Evolutionary conservation across 225 moss, liverwort and hornwort species (phyloP).

Genomic region (Physcomitrium patens): DNA sequence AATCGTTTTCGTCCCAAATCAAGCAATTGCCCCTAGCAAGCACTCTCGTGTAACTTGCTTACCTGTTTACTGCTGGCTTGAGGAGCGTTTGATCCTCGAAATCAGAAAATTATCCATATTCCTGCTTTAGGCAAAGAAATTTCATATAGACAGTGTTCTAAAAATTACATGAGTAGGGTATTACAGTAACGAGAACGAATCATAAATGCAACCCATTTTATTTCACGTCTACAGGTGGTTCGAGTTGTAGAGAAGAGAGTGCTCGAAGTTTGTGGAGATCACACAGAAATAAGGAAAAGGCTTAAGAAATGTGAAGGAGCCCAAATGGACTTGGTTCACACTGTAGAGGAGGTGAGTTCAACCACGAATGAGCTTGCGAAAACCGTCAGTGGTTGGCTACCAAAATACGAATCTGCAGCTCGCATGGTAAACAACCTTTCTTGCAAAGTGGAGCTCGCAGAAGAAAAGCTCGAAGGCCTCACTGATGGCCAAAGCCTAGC

Average conservation of each 20-base stretch:
- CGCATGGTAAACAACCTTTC: constrained; percentile 61
- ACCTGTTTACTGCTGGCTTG: not conserved
- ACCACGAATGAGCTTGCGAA: constrained; percentile 58
- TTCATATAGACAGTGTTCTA: not conserved
- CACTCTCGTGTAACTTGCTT: not conserved
- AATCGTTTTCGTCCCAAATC: not conserved
- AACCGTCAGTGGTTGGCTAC: constrained; percentile 65
- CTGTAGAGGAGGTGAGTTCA: constrained; percentile 50
- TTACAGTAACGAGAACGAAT: not conserved
- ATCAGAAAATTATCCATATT: not conserved
- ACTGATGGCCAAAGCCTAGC: constrained; percentile 51
- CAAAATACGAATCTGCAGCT: constrained; percentile 61
- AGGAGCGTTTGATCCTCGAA: not conserved
- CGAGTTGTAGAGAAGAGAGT: constrained; percentile 38
- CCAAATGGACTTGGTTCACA: constrained; percentile 53
- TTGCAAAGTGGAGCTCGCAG: constrained; percentile 59
- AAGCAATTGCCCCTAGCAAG: not conserved
- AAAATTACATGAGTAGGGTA: not conserved
- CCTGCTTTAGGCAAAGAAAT: not conserved
- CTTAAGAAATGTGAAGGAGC: constrained; percentile 58
- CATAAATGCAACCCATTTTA: not conserved
- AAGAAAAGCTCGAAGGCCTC: constrained; percentile 56
- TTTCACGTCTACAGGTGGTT: constrained; percentile 20
- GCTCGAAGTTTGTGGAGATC: constrained; percentile 42
- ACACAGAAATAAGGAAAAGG: constrained; percentile 47